Evolutionary conservation across 441 rosid species (phyloP), one percentile per base, ranked within the genome.

Genomic region (Populus hybrid): DNA sequence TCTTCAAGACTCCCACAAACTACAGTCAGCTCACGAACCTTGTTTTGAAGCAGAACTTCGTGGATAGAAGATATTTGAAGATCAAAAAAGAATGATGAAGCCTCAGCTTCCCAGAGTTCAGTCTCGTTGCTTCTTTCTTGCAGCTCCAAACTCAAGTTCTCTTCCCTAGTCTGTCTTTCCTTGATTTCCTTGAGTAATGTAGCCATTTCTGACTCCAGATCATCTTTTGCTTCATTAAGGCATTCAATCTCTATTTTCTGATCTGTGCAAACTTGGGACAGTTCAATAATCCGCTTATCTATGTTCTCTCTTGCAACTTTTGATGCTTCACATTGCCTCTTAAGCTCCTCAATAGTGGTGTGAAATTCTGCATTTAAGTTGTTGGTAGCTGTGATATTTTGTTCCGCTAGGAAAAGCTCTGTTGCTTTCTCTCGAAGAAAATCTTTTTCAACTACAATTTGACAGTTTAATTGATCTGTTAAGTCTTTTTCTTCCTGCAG

Each of bases 321-420:
- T 59, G 89, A 88, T 74, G 83, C 89, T 71, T 92, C 82, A 30
- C 85, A 87, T 57, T 86, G 91, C 82, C 74, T 85, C 82, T 81
- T 86, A 82, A 91, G 87, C 69, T 86, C 92, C 85, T 92, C 95
- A 61, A 90, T 84, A 24, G 84, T 85, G 78, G 76, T 84, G 75
- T 82, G 71, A 71, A 92, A 80, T 69, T 89, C 94, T 57, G 76
- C 78, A 78, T 85, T 93, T 80, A 77, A 77, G 76, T 23, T 82
- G 72, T 83, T 79, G 6, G 91, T 81, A 76, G 86, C 91, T 83
- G 82, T 87, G 42, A 96, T 91, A 83, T 91, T 83, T 77, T 84
- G 82, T 35, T 90, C 91, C 70, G 88, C 91, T 82, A 91, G 92
- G 61, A 80, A 70, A 78, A 93, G 89, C 79, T 91, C 94, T 11